Base-by-base conservation (phyloP, 2,329 filamentous ascomycete species). In the Paraconiothyrium brasiliense region DNA sequence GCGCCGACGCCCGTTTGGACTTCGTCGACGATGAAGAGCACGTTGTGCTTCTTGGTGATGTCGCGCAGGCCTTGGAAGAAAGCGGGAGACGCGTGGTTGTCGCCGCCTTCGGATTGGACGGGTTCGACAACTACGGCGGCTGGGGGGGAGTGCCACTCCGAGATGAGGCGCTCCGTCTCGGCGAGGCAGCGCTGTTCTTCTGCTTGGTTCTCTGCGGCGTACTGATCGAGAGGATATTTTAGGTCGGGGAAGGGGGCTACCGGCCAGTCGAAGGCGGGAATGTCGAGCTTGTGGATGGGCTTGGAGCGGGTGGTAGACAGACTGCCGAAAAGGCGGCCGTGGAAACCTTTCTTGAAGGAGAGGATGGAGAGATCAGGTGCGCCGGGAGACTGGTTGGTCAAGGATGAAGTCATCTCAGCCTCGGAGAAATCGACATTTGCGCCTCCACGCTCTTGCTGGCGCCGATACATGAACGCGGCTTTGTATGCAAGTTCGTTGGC, bases 401-500 rank as follows among this genome's bases (percentile, higher is more conserved):
- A 97, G 73, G 87, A 84, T 10, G 88, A 89, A 50, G 83, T 77
- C 62, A 94, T 84, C 80, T 97, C 94, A 73, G 92, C 88, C 56
- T 88, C 81, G 37, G 90, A 92, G 83, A 97, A 97, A 60, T 94
- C 92, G 58, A 90, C 91, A 41, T 90, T 79, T 49, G 87, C 83
- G 8, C 92, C 92, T 68, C 93, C 93, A 64, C 94, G 92, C 81
- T 95, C 88, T 66, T 89, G 85, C 79, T 93, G 91, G 52, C 92
- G 89, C 75, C 90, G 90, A 86, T 90, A 96, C 90, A 97, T 97
- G 83, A 97, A 97, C 54, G 94, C 93, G 9, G 93, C 93, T 83
- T 97, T 97, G 87, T 93, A 97, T 47, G 94, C 94, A 37, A 92
- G 91, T 83, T 97, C 94, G 82, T 97, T 97, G 80, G 93, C 93